Percentiles rank a stretch among this genome's conserved stretches.
These are phyloP conservation scores for Knufia petricola DNA, from an alignment of 2,329 filamentous ascomycete species.

Conservation along the genomic window DNA sequence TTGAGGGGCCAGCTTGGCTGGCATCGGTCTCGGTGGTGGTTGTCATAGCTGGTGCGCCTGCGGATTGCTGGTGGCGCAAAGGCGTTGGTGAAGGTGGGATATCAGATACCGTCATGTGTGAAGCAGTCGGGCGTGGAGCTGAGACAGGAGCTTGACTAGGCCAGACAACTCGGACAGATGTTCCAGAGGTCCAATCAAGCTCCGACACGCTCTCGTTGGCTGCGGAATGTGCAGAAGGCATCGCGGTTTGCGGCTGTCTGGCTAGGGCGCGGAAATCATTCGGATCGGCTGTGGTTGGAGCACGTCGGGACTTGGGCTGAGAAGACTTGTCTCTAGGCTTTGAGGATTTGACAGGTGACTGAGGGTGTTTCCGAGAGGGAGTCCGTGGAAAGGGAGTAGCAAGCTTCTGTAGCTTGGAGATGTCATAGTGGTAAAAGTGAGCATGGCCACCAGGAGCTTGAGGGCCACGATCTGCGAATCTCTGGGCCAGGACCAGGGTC, in stretches of 20 bases:
- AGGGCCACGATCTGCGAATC: constrained; percentile 62
- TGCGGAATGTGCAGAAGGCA: constrained; percentile 25
- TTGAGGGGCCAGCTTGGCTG: background rate
- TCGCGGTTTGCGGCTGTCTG: constrained; percentile 35
- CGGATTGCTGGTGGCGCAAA: constrained; percentile 26
- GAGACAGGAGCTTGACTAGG: constrained; percentile 44
- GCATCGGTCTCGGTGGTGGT: constrained; percentile 19
- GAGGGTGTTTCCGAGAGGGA: constrained; percentile 46
- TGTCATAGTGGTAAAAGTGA: constrained; percentile 67
- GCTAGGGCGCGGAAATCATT: constrained; percentile 73
- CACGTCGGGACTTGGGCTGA: constrained; percentile 25
- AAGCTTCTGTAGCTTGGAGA: constrained; percentile 74
- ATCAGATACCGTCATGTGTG: background rate
- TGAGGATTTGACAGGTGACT: constrained; percentile 43
- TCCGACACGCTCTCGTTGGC: constrained; percentile 26
- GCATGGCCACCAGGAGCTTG: constrained; percentile 66
- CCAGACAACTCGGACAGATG: constrained; percentile 69
- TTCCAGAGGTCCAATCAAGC: constrained; percentile 63
- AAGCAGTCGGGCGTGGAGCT: background rate
- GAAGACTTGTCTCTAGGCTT: constrained; percentile 69
- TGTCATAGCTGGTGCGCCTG: background rate
- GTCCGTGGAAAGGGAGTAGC: constrained; percentile 72
- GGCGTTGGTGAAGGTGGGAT: constrained; percentile 10
- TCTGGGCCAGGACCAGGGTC: constrained; percentile 75
- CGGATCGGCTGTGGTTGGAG: constrained; percentile 52